phyloP scores from a whole-genome alignment of 257 asterid species.

The Przewalskia tangutica region DNA sequence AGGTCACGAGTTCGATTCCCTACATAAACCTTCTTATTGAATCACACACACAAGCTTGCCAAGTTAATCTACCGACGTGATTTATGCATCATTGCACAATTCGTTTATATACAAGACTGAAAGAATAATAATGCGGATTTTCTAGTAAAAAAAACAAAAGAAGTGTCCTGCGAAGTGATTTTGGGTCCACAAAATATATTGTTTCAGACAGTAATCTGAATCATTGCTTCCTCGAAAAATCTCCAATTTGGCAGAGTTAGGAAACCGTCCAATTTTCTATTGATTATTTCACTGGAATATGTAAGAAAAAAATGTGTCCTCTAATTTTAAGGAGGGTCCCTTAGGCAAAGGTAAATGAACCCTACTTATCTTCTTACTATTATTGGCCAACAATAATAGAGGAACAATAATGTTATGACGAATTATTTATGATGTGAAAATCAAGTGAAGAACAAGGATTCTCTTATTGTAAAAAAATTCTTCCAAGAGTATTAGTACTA shows the following conservation, averaged over 20 bases:
- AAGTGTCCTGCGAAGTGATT: neutral
- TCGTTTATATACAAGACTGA: too few species aligned
- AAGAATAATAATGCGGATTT: too few species aligned
- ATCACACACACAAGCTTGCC: too few species aligned
- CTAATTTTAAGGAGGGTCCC: neutral
- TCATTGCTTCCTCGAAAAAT: neutral
- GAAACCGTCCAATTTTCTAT: neutral
- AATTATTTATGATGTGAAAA: neutral
- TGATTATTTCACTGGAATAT: too few species aligned
- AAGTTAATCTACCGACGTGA: too few species aligned
- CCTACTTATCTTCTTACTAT: slow-evolving; percentile 1
- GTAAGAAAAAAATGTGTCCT: neutral
- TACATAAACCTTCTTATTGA: too few species aligned
- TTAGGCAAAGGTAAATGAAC: neutral
- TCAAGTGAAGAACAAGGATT: neutral
- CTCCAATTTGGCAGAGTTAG: neutral
- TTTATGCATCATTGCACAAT: too few species aligned
- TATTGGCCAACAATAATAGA: neutral
- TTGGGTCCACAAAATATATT: neutral
- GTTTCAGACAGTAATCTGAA: neutral
- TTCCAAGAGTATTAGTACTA: neutral
- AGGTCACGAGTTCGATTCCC: too few species aligned
- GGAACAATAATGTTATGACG: neutral
- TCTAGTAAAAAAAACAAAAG: too few species aligned
- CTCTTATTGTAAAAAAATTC: neutral